These are phyloP conservation scores for Drechslerella coelobrocha DNA, from an alignment of 2,329 filamentous ascomycete species.

Conservation along the genomic window DNA sequence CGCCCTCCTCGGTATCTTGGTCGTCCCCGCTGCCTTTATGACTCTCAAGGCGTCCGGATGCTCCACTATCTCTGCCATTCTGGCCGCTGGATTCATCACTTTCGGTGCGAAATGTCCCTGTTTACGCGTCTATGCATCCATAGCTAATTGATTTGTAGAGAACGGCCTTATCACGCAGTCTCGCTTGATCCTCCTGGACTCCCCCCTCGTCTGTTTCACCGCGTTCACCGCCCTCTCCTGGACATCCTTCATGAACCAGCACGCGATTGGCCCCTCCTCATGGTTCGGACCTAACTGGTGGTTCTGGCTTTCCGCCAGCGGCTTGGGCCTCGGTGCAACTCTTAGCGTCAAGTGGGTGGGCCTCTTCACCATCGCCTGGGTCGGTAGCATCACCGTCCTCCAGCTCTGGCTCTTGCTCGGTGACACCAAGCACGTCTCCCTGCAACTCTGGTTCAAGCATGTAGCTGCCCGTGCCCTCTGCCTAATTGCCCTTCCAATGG, in stretches of 20 bases:
- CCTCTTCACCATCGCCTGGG: constrained; percentile 97
- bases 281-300: constrained; percentile 93
- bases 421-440: constrained; percentile 82
- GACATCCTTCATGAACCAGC: constrained; percentile 93
- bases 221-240: constrained; percentile 89
- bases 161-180: constrained; percentile 96
- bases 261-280: constrained; percentile 86
- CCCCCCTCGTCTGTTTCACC: constrained; percentile 89
- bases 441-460: constrained; percentile 80
- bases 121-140: constrained; percentile 33
- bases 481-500: constrained; percentile 83
- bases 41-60: constrained; percentile 91
- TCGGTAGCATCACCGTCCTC: constrained; percentile 84
- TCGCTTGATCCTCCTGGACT: constrained; percentile 92
- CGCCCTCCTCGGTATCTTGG: constrained; percentile 83
- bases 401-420: constrained; percentile 96
- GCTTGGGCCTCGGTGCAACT: constrained; percentile 85
- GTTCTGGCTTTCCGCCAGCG: constrained; percentile 93
- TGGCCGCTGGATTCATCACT: constrained; percentile 85
- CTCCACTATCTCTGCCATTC: constrained; percentile 79
- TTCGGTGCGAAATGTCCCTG: constrained; percentile 69
- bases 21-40: constrained; percentile 91
- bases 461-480: constrained; percentile 90
- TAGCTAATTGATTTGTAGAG: constrained; percentile 66
- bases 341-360: constrained; percentile 99